Evolutionary conservation across 2,329 filamentous ascomycete species (phyloP).

Genomic region (Xylaria sp.): DNA sequence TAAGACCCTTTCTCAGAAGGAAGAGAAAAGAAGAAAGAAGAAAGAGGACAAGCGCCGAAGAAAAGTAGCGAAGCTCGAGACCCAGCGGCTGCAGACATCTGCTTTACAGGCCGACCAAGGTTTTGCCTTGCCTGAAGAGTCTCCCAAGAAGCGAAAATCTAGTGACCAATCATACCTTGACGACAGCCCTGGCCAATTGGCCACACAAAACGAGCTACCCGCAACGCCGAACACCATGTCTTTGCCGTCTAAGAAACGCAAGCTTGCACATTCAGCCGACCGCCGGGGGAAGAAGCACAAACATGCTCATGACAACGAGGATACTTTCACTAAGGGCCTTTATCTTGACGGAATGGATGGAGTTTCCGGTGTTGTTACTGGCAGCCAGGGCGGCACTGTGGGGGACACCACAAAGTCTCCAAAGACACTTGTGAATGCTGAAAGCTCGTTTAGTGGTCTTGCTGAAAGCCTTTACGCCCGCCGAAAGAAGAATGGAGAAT

Average conservation of each 20-base stretch:
- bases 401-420: neutral
- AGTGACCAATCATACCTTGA: neutral
- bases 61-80: conserved; percentile 16
- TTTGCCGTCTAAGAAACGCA: conserved; percentile 22
- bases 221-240: conserved; percentile 5
- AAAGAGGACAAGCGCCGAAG: conserved; percentile 17
- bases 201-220: neutral
- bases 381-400: neutral
- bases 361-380: neutral
- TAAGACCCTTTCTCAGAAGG: neutral
- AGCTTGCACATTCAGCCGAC: conserved; percentile 8
- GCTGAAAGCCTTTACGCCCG: conserved; percentile 30
- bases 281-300: conserved; percentile 23
- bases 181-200: neutral
- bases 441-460: conserved; percentile 27
- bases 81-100: conserved; percentile 10
- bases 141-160: neutral
- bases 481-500: conserved; percentile 16
- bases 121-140: neutral
- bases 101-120: conserved; percentile 12
- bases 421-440: neutral
- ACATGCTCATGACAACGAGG: neutral
- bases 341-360: neutral
- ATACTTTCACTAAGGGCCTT: neutral
- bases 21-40: conserved; percentile 12